Evolutionary conservation across 768 basidiomycete species (phyloP).

Genomic region (Kwoniella dendrophila): DNA sequence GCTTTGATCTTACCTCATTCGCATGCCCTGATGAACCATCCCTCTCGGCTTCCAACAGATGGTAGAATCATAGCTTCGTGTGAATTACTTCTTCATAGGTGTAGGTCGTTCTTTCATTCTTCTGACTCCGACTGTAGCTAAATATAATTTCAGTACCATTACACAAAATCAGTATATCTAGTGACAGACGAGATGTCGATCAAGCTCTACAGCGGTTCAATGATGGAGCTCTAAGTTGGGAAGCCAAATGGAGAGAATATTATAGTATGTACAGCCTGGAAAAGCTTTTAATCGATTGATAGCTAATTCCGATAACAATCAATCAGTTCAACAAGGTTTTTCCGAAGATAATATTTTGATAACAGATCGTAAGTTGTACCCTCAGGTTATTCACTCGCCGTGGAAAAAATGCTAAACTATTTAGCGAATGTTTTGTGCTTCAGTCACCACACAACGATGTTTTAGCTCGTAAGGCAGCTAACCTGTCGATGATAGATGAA

Average conservation of each 20-base stretch:
- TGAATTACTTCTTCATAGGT: conserved; percentile 10
- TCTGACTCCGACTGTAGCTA: not conserved
- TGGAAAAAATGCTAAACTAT: not conserved
- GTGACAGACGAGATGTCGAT: conserved; percentile 14
- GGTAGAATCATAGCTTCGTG: conserved; percentile 24
- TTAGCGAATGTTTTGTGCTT: no score
- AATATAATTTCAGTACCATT: conserved; percentile 18
- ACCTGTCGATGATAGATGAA: not conserved
- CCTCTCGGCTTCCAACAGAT: conserved; percentile 12
- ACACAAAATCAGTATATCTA: conserved; percentile 4
- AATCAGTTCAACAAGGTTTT: conserved; percentile 14
- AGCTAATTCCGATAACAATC: not conserved
- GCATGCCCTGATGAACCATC: conserved; percentile 21
- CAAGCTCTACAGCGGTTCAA: conserved; percentile 18
- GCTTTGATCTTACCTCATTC: conserved; percentile 11
- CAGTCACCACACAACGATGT: conserved; percentile 20
- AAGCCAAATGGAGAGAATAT: conserved; percentile 20
- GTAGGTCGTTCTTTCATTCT: conserved; percentile 6
- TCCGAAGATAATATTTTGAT: conserved; percentile 16
- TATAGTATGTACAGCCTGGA: not conserved
- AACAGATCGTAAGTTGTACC: conserved; percentile 19
- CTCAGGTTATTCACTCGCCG: not conserved
- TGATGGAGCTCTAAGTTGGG: conserved; percentile 17
- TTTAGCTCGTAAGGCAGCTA: conserved; percentile 12
- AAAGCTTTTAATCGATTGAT: not conserved